Evolutionary conservation across 805 yeast genomes (phyloP), one percentile per base, ranked within the genome.

Genomic region (Cyberlindnera maclurae): DNA sequence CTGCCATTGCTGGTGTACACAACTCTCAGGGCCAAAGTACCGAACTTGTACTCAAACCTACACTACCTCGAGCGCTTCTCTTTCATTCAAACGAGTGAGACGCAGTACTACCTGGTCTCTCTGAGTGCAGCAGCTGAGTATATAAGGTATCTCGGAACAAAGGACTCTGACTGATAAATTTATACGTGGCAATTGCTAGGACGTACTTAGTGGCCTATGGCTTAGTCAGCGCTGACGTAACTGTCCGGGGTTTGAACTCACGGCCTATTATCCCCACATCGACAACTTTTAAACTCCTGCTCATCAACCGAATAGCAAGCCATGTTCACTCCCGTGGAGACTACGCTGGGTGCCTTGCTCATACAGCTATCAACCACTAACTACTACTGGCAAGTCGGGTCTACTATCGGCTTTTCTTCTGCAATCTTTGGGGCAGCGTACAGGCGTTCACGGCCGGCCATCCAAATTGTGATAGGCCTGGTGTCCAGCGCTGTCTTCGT

Each of bases 41-140:
- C 63, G 29, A 63, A 77, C 47, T 60, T 93, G n/a, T 70, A 76
- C 12, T 84, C 96, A 9, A 90, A 90, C 55, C 61, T 89, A 43
- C 76, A 74, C 43, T 93, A 87, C 59, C 86, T 93, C 47, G 95
- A 88, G 57, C 67, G 93, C 37, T 93, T 83, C 58, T 65, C 97
- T 47, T 78, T 75, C 39, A 78, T 75, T 6, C 84, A 77, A 34
- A 70, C 71, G 31, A 97, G 98, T 8, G 99, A 93, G 57, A 80
- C 90, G 0, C 83, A 93, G 31, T 93, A 93, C 59, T 93, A 93
- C 55, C 64, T 93, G 39, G 84, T 95, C 22, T 84, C 96, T n/a
- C 60, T 90, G 20, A 86, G 83, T 52, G 94, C 94, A 2, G 97
- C 97, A 2, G 75, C 88, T 11, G 76, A 80, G 43, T 93, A 87